Percentiles rank a stretch among this genome's conserved stretches.
phyloP scores from a whole-genome alignment of 768 basidiomycete species.

The Collybiopsis luxurians region DNA sequence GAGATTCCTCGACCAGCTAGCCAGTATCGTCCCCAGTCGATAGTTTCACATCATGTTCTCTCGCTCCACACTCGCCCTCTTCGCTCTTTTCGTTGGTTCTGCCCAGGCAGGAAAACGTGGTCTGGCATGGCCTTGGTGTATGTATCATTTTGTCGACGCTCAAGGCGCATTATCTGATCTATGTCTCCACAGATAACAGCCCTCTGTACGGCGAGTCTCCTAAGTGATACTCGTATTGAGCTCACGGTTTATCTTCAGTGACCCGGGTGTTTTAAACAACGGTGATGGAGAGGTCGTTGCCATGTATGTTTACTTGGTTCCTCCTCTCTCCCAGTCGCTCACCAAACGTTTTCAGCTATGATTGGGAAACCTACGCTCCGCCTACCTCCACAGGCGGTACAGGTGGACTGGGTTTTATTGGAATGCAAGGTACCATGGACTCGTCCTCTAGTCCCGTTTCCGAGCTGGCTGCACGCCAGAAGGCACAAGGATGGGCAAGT shows the following conservation, averaged over 20 bases:
- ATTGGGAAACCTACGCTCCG: conserved; percentile 33
- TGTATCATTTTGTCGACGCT: conserved; percentile 4
- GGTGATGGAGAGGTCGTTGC: conserved; percentile 30
- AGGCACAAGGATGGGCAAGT: conserved; percentile 29
- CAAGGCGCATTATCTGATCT: background rate
- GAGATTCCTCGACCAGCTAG: background rate
- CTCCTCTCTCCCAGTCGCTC: background rate
- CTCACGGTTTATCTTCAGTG: background rate
- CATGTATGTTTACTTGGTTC: conserved; percentile 20
- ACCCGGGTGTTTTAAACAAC: conserved; percentile 22
- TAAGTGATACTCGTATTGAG: too few relatives aligned
- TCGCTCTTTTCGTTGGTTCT: conserved; percentile 14
- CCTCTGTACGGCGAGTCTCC: conserved; percentile 25
- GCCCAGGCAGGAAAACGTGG: conserved; percentile 33
- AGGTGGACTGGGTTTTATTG: conserved; percentile 35
- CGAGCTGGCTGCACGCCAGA: conserved; percentile 27
- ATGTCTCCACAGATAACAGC: conserved; percentile 19
- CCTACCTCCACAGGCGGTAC: conserved; percentile 29
- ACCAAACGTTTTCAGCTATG: conserved; percentile 22
- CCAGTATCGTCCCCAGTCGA: background rate
- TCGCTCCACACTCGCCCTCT: conserved; percentile 4
- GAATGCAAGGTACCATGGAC: conserved; percentile 36
- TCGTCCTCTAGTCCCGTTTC: conserved; percentile 33
- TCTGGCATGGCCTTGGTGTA: conserved; percentile 34
- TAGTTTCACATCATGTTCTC: conserved; percentile 3